Conservation (phyloP, 2,329 filamentous ascomycete genomes). For the Aspergillus phoenicis region DNA sequence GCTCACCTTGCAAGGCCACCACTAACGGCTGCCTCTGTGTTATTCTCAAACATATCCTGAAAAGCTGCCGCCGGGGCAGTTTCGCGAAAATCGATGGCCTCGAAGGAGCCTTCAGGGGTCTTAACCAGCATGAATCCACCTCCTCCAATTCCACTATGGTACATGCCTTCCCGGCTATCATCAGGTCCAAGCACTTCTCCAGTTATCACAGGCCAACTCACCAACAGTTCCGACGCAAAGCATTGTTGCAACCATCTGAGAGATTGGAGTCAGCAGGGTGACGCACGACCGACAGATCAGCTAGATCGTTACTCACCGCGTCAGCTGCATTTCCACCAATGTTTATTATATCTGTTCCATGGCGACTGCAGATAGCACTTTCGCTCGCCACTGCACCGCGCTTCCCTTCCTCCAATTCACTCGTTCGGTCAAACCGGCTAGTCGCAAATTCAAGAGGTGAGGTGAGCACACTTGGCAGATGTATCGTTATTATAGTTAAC, state of each 20-base stretch:
- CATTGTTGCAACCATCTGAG: slow-evolving; percentile 67
- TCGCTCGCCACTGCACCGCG: slow-evolving; percentile 72
- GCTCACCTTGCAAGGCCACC: slow-evolving; percentile 68
- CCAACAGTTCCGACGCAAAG: slow-evolving; percentile 75
- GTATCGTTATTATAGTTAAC: slow-evolving; percentile 24
- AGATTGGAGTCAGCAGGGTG: background rate
- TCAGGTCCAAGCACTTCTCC: background rate
- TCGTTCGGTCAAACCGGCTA: background rate
- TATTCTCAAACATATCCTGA: slow-evolving; percentile 81
- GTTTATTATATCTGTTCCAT: slow-evolving; percentile 66
- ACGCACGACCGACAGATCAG: background rate
- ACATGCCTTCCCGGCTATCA: slow-evolving; percentile 57
- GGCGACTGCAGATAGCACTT: slow-evolving; percentile 66
- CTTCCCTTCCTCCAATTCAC: slow-evolving; percentile 36
- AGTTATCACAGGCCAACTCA: slow-evolving; percentile 25
- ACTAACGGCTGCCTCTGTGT: slow-evolving; percentile 65
- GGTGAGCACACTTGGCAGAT: slow-evolving; percentile 26
- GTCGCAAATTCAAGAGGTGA: slow-evolving; percentile 24
- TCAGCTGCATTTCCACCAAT: slow-evolving; percentile 73
- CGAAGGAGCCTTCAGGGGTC: slow-evolving; percentile 71
- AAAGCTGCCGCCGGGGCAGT: slow-evolving; percentile 79
- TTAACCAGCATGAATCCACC: slow-evolving; percentile 89
- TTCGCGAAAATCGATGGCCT: slow-evolving; percentile 88
- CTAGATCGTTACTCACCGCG: slow-evolving; percentile 51
- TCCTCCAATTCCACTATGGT: slow-evolving; percentile 80